These are phyloP conservation scores for Scleromitrula shiraiana DNA, from an alignment of 2,329 filamentous ascomycete genomes.

Conservation along the genomic window DNA sequence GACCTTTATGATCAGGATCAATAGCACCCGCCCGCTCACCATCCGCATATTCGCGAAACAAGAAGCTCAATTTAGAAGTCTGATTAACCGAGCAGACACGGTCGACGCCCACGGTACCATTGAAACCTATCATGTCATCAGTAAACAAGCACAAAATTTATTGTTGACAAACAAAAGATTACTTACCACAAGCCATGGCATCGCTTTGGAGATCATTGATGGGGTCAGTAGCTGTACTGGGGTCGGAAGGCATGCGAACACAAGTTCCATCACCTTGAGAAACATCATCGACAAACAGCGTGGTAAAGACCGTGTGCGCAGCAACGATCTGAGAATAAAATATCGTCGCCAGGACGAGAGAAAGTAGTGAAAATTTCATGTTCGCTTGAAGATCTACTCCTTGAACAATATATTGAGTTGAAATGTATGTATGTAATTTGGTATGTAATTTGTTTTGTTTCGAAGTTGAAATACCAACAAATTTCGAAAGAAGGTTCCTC, in stretches of 20 bases:
- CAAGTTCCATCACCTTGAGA: conserved; percentile 65
- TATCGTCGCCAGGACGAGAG: conserved; percentile 14
- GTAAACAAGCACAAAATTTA: no score
- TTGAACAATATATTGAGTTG: background rate
- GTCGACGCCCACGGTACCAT: conserved; percentile 40
- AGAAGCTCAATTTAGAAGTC: conserved; percentile 37
- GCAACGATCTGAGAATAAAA: conserved; percentile 23
- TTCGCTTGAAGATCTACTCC: background rate
- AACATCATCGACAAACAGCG: conserved; percentile 51
- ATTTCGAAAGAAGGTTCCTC: background rate
- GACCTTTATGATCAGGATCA: conserved; percentile 55
- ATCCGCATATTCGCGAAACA: conserved; percentile 56
- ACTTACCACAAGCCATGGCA: conserved; percentile 65
- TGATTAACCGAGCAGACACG: conserved; percentile 36
- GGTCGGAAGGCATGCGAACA: conserved; percentile 55
- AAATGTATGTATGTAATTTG: no score
- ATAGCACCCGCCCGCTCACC: conserved; percentile 46
- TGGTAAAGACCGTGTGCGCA: conserved; percentile 58
- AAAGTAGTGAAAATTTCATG: conserved; percentile 6
- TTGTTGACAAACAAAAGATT: background rate
- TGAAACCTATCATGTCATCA: conserved; percentile 31
- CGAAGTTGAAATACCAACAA: background rate
- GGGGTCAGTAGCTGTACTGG: conserved; percentile 46
- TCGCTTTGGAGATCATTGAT: conserved; percentile 48
- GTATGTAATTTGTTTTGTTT: no score